These are phyloP conservation scores for Neospora caninum DNA, from an alignment of 169 alveolate genomes.

Conservation along the genomic window DNA sequence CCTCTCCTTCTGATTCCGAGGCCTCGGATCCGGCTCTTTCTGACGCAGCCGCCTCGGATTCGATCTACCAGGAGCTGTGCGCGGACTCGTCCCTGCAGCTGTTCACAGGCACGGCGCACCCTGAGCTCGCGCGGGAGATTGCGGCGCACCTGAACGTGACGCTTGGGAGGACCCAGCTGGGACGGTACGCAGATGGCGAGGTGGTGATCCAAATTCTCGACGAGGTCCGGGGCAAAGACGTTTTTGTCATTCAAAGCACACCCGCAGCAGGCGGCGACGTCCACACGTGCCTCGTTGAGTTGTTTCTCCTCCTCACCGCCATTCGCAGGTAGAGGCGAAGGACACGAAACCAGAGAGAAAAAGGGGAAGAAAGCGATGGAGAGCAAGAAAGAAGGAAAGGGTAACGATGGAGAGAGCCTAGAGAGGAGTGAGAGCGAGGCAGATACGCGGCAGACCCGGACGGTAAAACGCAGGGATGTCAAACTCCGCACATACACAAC, in stretches of 20 bases:
- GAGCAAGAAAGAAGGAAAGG: neutral
- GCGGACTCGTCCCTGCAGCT: conserved; percentile 71
- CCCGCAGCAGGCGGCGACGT: conserved; percentile 83
- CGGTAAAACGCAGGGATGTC: too few relatives aligned
- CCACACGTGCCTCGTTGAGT: conserved; percentile 72
- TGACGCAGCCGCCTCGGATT: neutral
- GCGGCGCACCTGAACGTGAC: conserved; percentile 79
- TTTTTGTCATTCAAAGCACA: conserved; percentile 85
- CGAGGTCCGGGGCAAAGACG: conserved; percentile 88
- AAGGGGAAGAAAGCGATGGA: neutral
- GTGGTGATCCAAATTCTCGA: conserved; percentile 81
- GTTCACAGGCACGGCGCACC: conserved; percentile 75
- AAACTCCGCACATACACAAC: too few relatives aligned
- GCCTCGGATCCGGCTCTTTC: neutral
- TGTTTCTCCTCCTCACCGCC: conserved; percentile 77
- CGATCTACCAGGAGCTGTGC: conserved; percentile 68
- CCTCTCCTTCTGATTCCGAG: neutral
- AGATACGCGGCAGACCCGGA: too few relatives aligned
- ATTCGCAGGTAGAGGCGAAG: conserved; percentile 52
- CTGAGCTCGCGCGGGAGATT: conserved; percentile 77
- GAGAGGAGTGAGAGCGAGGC: too few relatives aligned
- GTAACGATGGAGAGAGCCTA: neutral
- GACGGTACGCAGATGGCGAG: conserved; percentile 90
- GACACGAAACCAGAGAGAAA: neutral
- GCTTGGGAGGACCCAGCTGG: conserved; percentile 78